phyloP scores from a whole-genome alignment of 257 asterid genomes.

The Penstemon newberryi region DNA sequence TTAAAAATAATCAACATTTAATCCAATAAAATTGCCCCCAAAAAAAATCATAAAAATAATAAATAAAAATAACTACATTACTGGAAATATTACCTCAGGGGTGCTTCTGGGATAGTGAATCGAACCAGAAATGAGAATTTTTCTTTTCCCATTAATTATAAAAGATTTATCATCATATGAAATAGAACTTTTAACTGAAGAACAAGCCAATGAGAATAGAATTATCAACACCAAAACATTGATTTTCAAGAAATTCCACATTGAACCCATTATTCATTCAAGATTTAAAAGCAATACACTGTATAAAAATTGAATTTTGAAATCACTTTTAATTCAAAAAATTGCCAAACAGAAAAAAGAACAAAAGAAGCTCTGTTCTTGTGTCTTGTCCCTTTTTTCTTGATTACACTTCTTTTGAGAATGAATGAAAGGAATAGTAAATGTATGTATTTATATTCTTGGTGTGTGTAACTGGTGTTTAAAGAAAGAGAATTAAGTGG shows the following conservation, averaged over 20 bases:
- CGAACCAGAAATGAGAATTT: slow-evolving; percentile 63
- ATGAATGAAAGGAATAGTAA: neutral
- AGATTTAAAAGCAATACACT: neutral
- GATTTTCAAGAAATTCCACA: slow-evolving; percentile 28
- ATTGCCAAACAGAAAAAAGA: too few species aligned
- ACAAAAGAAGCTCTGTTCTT: neutral
- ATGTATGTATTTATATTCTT: neutral
- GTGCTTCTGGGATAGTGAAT: slow-evolving; percentile 71
- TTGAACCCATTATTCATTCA: slow-evolving; percentile 19
- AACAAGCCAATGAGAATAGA: slow-evolving; percentile 27
- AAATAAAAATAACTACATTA: neutral
- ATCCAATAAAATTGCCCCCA: neutral
- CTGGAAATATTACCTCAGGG: slow-evolving; percentile 45
- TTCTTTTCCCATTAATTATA: slow-evolving; percentile 52
- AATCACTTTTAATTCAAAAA: too few species aligned
- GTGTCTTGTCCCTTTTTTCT: neutral
- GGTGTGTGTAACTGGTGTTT: neutral
- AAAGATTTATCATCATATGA: slow-evolving; percentile 64
- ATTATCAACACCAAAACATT: slow-evolving; percentile 16
- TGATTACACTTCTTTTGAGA: slow-evolving; percentile 11
- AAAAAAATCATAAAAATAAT: neutral
- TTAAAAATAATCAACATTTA: neutral
- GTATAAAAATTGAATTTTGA: too few species aligned
- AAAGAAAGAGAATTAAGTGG: slow-evolving; percentile 10
- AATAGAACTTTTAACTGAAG: slow-evolving; percentile 43